These are phyloP conservation scores for Cochlearia excelsa DNA, from an alignment of 345 rosid genomes.

Conservation along the genomic window DNA sequence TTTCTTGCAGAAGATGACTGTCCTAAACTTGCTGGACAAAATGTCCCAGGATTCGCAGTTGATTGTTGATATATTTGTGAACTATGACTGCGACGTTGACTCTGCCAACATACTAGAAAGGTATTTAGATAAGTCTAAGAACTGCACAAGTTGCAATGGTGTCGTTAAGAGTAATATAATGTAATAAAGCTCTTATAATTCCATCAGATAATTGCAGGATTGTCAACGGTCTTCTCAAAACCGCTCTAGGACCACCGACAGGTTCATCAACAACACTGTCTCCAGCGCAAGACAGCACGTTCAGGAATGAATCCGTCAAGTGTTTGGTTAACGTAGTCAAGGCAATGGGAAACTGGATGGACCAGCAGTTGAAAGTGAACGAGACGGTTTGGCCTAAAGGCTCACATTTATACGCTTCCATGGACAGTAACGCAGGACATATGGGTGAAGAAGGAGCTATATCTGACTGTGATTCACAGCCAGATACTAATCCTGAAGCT, in stretches of 20 bases:
- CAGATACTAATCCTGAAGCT: conserved; percentile 63
- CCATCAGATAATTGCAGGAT: conserved; percentile 98
- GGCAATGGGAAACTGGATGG: conserved; percentile 96
- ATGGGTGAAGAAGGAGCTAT: conserved; percentile 64
- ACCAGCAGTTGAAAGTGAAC: conserved; percentile 66
- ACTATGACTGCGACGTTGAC: conserved; percentile 94
- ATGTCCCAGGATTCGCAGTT: conserved; percentile 78
- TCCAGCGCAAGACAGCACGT: conserved; percentile 72
- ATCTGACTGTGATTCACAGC: conserved; percentile 45
- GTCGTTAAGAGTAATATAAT: conserved; percentile 32
- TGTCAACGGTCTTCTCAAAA: conserved; percentile 95
- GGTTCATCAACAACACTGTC: conserved; percentile 87
- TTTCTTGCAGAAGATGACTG: conserved; percentile 93
- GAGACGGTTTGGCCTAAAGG: conserved; percentile 59
- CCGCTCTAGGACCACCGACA: conserved; percentile 90
- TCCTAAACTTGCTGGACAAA: conserved; percentile 79
- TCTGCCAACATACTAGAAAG: conserved; percentile 92
- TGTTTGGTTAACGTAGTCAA: conserved; percentile 78
- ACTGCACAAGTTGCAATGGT: neutral
- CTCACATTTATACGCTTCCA: conserved; percentile 49
- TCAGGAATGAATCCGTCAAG: conserved; percentile 90
- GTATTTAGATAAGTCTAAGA: conserved; percentile 44
- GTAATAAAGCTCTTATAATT: conserved; percentile 89
- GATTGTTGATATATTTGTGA: conserved; percentile 85
- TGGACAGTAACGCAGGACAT: conserved; percentile 45